Percentiles rank a stretch among this genome's conserved stretches.
These are phyloP conservation scores for Globisporangium camurandrum DNA, from an alignment of 352 stramenopile genomes.

Conservation along the genomic window DNA sequence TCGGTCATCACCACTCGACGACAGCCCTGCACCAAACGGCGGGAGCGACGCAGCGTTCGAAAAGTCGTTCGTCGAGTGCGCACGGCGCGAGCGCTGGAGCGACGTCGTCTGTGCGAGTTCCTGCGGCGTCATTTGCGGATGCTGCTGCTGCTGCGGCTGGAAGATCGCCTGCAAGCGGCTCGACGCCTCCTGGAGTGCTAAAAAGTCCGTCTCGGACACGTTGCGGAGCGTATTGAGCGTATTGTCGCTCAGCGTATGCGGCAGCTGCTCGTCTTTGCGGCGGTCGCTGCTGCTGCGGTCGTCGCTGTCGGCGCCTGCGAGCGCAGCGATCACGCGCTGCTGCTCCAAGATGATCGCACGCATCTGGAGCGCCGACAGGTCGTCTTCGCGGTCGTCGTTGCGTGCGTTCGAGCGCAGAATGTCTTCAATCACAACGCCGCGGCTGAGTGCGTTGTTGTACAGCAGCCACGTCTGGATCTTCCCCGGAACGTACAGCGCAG, in stretches of 20 bases:
- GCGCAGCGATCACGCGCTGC: constrained; percentile 62
- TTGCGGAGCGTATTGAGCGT: constrained; percentile 53
- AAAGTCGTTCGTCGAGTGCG: constrained; percentile 60
- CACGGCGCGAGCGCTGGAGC: constrained; percentile 42
- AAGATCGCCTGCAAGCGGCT: constrained; percentile 59
- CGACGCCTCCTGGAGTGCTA: constrained; percentile 52
- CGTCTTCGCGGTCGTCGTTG: constrained; percentile 60
- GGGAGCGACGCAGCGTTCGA: constrained; percentile 12
- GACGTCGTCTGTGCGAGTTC: constrained; percentile 29
- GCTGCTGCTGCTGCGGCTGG: constrained; percentile 35
- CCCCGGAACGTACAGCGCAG: constrained; percentile 83
- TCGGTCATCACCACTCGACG: neutral
- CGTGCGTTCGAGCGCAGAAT: constrained; percentile 84
- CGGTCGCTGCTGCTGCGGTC: constrained; percentile 17
- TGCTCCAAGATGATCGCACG: constrained; percentile 73
- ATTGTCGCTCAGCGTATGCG: constrained; percentile 66
- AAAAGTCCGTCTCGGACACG: constrained; percentile 63
- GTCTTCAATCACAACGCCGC: constrained; percentile 95
- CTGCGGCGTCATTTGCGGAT: constrained; percentile 21
- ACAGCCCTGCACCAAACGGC: constrained; percentile 9
- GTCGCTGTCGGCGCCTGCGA: constrained; percentile 51
- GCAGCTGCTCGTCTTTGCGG: constrained; percentile 37
- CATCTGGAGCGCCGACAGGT: constrained; percentile 68
- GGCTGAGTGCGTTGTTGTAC: constrained; percentile 96
- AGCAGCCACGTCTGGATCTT: constrained; percentile 96